Percentiles rank a stretch among this genome's conserved stretches.
phyloP scores from a whole-genome alignment of 2,329 filamentous ascomycete species.

The Aspergillus terreus region DNA sequence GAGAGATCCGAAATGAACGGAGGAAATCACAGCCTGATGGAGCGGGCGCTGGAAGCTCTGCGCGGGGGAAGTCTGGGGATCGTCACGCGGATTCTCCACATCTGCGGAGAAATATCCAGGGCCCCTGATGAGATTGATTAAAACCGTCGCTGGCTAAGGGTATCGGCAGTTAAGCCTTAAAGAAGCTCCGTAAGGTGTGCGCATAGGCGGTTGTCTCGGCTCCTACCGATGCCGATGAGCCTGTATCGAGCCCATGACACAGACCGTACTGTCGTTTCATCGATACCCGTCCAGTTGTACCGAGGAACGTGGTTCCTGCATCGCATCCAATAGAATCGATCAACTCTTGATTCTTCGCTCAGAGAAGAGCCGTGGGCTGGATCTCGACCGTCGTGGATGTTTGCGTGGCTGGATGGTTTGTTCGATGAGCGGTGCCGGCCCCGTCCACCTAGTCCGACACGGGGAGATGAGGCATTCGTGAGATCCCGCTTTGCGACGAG shows the following conservation, averaged over 20 bases:
- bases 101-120: conserved; percentile 5
- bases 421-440: no score
- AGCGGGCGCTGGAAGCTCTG: not conserved
- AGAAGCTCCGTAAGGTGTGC: not conserved
- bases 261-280: not conserved
- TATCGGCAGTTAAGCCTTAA: conserved; percentile 2
- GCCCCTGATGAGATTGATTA: not conserved
- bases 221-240: conserved; percentile 1
- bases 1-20: conserved; percentile 2
- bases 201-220: conserved; percentile 1
- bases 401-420: no score
- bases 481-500: no score
- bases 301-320: not conserved
- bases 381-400: no score
- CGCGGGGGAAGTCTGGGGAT: conserved; percentile 5
- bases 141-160: not conserved
- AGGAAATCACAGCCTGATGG: not conserved
- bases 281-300: not conserved
- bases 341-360: no score
- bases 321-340: not conserved
- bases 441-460: no score
- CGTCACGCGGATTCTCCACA: conserved; percentile 6
- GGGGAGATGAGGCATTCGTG: no score
- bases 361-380: no score
- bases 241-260: not conserved